These are phyloP conservation scores for Candida vaughaniae DNA, from an alignment of 805 yeast species.

Conservation along the genomic window DNA sequence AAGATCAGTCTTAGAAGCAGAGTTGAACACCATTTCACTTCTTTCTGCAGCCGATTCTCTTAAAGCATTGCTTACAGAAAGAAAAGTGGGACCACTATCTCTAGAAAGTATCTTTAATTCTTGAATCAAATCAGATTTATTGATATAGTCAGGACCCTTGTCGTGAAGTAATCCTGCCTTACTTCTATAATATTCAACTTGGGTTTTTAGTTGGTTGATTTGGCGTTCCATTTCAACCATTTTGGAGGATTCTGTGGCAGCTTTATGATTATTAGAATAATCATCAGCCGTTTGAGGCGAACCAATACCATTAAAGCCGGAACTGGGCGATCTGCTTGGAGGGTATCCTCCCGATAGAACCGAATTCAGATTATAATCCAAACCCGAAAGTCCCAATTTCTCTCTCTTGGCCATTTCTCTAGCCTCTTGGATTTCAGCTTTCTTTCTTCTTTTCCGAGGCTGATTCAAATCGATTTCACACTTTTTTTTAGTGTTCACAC, in stretches of 20 bases:
- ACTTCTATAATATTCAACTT: constrained; percentile 11
- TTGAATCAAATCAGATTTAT: constrained; percentile 38
- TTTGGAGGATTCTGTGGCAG: constrained; percentile 6
- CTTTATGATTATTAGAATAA: not conserved
- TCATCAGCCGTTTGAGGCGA: not conserved
- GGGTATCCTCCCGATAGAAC: not conserved
- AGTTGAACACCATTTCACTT: constrained; percentile 26
- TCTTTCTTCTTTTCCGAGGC: constrained; percentile 48
- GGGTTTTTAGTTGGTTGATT: constrained; percentile 17
- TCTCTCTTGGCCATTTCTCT: not conserved
- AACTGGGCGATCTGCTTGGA: not conserved
- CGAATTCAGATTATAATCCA: not conserved
- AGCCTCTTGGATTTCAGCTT: constrained; percentile 23
- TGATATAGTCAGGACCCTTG: constrained; percentile 17
- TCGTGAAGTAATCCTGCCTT: not conserved
- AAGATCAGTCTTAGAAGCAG: constrained; percentile 41
- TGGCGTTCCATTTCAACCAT: constrained; percentile 22
- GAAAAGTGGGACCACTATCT: constrained; percentile 30
- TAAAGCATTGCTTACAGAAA: constrained; percentile 45
- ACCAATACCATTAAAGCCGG: not conserved
- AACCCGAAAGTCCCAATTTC: too few species aligned
- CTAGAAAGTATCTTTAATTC: constrained; percentile 40
- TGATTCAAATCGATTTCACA: constrained; percentile 71
- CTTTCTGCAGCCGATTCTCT: constrained; percentile 47
- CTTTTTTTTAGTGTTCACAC: constrained; percentile 57